phyloP scores from a whole-genome alignment of 208 protist genomes.

The Acanthamoeba triangularis region DNA sequence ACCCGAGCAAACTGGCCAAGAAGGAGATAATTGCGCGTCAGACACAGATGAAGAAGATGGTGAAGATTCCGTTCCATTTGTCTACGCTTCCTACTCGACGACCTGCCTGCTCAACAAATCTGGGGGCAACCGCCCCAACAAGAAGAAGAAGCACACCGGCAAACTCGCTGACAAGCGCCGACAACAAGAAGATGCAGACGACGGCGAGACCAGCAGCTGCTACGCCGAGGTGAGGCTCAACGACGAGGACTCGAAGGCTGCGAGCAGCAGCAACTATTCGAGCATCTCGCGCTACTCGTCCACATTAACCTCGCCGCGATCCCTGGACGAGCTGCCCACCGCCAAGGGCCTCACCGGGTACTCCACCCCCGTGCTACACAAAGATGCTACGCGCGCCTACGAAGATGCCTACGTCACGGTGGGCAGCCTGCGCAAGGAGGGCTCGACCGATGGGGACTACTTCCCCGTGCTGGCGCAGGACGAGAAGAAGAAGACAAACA shows the following conservation, averaged over 20 bases:
- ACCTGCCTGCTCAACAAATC: not conserved
- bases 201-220: too few relatives aligned
- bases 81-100: not conserved
- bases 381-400: not conserved
- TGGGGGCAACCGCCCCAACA: not conserved
- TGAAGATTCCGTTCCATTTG: not conserved
- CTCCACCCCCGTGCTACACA: not conserved
- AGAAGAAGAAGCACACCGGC: not conserved
- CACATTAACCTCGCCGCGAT: not conserved
- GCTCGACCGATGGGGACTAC: not conserved
- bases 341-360: not conserved
- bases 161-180: not conserved
- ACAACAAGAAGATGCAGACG: too few relatives aligned
- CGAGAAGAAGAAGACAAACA: too few relatives aligned
- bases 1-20: too few relatives aligned
- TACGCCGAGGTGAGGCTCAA: too few relatives aligned
- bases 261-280: too few relatives aligned
- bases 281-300: not conserved
- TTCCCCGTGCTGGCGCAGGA: not conserved
- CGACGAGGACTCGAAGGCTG: too few relatives aligned
- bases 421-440: not conserved
- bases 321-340: too few relatives aligned
- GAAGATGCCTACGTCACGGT: not conserved
- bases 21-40: too few relatives aligned
- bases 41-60: not conserved